A percentile compares a stretch with the other conserved stretches of the same genome.
Evolutionary conservation across 2,329 filamentous ascomycete species (phyloP).

Genomic region (Fusarium sp.): DNA sequence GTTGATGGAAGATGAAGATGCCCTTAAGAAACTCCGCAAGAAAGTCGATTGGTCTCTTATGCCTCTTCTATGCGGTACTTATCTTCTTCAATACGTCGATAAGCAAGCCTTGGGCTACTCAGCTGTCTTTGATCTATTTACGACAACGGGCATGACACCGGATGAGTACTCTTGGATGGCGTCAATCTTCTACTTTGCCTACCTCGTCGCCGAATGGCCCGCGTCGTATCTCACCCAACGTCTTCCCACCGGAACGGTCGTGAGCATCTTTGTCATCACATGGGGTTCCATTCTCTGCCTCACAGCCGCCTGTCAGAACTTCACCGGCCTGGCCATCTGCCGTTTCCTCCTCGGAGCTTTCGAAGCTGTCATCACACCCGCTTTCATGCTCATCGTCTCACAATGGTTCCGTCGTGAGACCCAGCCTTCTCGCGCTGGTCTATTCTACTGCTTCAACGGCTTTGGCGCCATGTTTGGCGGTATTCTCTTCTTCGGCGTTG

Average conservation of each 20-base stretch:
- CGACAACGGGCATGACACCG: slow-evolving; percentile 58
- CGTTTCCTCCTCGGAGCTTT: slow-evolving; percentile 60
- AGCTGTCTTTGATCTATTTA: slow-evolving; percentile 66
- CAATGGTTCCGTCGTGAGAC: slow-evolving; percentile 61
- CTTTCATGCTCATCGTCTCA: slow-evolving; percentile 62
- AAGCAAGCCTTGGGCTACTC: slow-evolving; percentile 66
- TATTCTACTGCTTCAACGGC: slow-evolving; percentile 58
- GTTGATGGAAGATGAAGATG: slow-evolving; percentile 40
- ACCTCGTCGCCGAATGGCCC: slow-evolving; percentile 56
- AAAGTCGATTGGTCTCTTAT: slow-evolving; percentile 63
- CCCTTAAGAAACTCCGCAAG: slow-evolving; percentile 46
- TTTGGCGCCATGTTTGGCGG: slow-evolving; percentile 57
- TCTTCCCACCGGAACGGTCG: slow-evolving; percentile 49
- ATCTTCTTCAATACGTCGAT: slow-evolving; percentile 65
- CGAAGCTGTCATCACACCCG: slow-evolving; percentile 61
- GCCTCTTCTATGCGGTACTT: slow-evolving; percentile 63
- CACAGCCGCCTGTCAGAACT: slow-evolving; percentile 56
- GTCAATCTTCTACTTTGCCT: slow-evolving; percentile 65
- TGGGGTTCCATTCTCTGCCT: slow-evolving; percentile 58
- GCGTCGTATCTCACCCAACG: slow-evolving; percentile 51
- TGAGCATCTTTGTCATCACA: slow-evolving; percentile 47
- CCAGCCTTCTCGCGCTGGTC: slow-evolving; percentile 59
- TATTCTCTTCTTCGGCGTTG: slow-evolving; percentile 63
- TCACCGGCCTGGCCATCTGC: slow-evolving; percentile 56
- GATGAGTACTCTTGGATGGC: slow-evolving; percentile 66